Evolutionary conservation across 345 rosid species (phyloP), one percentile per base, ranked within the genome.

Genomic region (Brassica cretica): DNA sequence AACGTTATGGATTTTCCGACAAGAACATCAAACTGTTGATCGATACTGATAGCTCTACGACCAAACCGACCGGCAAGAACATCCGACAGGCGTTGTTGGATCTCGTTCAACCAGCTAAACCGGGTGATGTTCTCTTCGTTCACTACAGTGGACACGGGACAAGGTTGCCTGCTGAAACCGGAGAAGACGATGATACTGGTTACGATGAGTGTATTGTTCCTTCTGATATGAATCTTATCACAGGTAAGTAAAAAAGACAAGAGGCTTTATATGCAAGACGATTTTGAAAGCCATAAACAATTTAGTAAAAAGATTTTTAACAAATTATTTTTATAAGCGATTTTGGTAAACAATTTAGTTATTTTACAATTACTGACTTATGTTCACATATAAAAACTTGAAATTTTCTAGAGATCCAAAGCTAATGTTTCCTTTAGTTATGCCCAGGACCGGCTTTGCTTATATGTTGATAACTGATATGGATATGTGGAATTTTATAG

Each of bases 81-180:
- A 86, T 94, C 32, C 82, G 96, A 59, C 72, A 63, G 60, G 91
- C 94, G 25, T 73, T 94, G 68, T 15, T 39, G 60, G 72, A 84
- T 65, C 90, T 92, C 9, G 76, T 89, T 46, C 62, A 82, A 25
- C 86, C 96, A 1, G 96, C 96, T 1, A 65, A 84, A 78, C 74
- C 87, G 0, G 92, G 87, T 0, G 97, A 94, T 68, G 64, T 85
- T 29, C 87, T 92, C 41, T 88, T 90, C 69, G 89, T 92, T n/a
- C 98, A 92, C 76, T 92, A 90, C 84, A 94, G 97, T 76, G 98
- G 98, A 19, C 98, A 94, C 10, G 98, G 97, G 46, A 94, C 98
- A 6, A 88, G 98, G 80, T 88, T 94, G 19, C 98, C 98, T 0
- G 95, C 97, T 12, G 97, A 94, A 86, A 88, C 97, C 21, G 97